phyloP scores from a whole-genome alignment of 164 flowering plant genomes.

The Protea cynaroides region DNA sequence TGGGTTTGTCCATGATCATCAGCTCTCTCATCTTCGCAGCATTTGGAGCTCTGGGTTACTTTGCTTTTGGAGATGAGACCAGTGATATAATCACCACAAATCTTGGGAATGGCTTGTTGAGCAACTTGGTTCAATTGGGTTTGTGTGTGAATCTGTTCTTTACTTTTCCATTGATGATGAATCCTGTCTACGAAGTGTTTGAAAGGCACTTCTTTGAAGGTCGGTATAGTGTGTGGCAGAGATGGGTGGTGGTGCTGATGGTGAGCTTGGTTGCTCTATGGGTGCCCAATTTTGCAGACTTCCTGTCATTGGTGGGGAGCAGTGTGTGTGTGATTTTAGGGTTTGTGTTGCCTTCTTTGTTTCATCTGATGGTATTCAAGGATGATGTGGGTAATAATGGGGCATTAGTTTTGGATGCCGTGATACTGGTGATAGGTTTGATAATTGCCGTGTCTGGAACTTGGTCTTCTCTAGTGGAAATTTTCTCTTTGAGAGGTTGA shows the following conservation, averaged over 20 bases:
- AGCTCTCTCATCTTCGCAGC: slow-evolving; percentile 52
- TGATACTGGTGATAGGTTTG: slow-evolving; percentile 44
- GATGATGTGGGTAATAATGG: slow-evolving; percentile 38
- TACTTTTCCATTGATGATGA: slow-evolving; percentile 88
- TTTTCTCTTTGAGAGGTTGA: slow-evolving; percentile 28
- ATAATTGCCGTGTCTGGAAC: slow-evolving; percentile 58
- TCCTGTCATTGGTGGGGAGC: slow-evolving; percentile 56
- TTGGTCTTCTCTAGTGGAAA: slow-evolving; percentile 42
- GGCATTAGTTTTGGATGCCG: slow-evolving; percentile 28
- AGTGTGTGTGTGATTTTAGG: slow-evolving; percentile 41
- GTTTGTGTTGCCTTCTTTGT: slow-evolving; percentile 79
- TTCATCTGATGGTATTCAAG: slow-evolving; percentile 62
- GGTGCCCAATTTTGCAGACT: slow-evolving; percentile 90
- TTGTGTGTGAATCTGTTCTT: slow-evolving; percentile 72
- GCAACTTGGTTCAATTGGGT: slow-evolving; percentile 65
- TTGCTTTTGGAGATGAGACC: slow-evolving; percentile 25
- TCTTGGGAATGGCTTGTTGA: slow-evolving; percentile 54
- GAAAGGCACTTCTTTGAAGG: slow-evolving; percentile 61
- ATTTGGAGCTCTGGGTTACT: slow-evolving; percentile 71
- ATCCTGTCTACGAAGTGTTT: slow-evolving; percentile 81
- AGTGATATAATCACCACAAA: slow-evolving; percentile 77
- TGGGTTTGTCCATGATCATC: slow-evolving; percentile 53
- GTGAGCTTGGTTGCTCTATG: slow-evolving; percentile 65
- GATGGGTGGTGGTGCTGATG: slow-evolving; percentile 61
- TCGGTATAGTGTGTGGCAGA: slow-evolving; percentile 53